Evolutionary conservation across 2,329 filamentous ascomycete genomes (phyloP).

Genomic region (Arthrobotrys sphaeroides): DNA sequence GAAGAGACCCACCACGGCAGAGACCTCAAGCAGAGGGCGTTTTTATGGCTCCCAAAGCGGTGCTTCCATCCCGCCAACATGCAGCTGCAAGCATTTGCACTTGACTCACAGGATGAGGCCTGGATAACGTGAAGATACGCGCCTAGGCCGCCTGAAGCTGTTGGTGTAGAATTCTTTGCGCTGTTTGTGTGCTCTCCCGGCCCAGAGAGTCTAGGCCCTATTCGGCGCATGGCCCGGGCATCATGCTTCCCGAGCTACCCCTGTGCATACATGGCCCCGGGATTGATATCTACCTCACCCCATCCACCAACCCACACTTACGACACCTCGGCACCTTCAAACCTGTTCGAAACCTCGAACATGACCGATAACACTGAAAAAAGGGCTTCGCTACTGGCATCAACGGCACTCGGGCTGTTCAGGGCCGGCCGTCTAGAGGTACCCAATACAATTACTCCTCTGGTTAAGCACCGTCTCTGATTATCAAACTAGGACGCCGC

Average conservation of each 20-base stretch:
- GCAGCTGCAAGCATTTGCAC: background rate
- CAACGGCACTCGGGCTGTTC: constrained; percentile 56
- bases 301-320: background rate
- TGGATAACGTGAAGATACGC: constrained; percentile 1
- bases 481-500: constrained; percentile 55
- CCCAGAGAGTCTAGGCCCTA: background rate
- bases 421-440: constrained; percentile 55
- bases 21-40: background rate
- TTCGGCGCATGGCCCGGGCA: background rate
- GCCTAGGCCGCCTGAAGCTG: background rate
- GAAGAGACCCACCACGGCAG: background rate
- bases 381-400: constrained; percentile 55
- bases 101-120: constrained; percentile 22
- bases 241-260: background rate
- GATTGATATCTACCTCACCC: background rate
- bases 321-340: background rate
- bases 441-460: constrained; percentile 7
- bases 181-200: background rate
- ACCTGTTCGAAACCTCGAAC: background rate
- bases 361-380: constrained; percentile 44
- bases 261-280: background rate
- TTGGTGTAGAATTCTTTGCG: background rate
- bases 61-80: background rate
- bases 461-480: background rate
- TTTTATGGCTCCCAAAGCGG: background rate